These are phyloP conservation scores for Glonium stellatum DNA, from an alignment of 495 filamentous ascomycete species.

Conservation along the genomic window DNA sequence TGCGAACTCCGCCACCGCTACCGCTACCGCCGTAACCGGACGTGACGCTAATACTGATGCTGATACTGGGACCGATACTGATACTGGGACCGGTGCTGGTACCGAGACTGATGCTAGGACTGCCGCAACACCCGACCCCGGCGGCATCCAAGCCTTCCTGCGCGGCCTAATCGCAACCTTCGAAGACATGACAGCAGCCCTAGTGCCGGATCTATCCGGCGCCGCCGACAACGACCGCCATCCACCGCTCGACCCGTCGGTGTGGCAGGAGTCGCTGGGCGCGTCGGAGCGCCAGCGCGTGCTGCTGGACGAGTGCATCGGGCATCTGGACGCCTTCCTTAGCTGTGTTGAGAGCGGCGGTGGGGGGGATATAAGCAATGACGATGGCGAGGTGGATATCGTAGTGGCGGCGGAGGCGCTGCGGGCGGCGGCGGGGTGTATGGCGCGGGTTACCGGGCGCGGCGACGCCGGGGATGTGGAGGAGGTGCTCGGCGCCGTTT, in stretches of 20 bases:
- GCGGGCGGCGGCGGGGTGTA: conserved; percentile 68
- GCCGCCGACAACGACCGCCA: conserved; percentile 4
- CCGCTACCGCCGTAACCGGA: too few relatives aligned
- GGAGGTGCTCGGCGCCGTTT: conserved; percentile 92
- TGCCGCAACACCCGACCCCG: conserved; percentile 44
- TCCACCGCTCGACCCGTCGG: conserved; percentile 40
- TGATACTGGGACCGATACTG: too few relatives aligned
- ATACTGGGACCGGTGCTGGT: too few relatives aligned
- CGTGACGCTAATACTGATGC: too few relatives aligned
- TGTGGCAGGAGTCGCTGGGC: conserved; percentile 77
- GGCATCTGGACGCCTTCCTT: conserved; percentile 65
- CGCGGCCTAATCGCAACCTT: conserved; percentile 62
- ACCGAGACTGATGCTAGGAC: too few relatives aligned
- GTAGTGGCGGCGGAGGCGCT: conserved; percentile 89
- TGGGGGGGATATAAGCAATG: conserved; percentile 33
- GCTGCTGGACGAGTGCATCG: conserved; percentile 64
- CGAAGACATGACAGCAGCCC: conserved; percentile 59
- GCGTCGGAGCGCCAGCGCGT: conserved; percentile 84
- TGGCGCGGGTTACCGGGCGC: conserved; percentile 81
- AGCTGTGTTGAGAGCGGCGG: conserved; percentile 13
- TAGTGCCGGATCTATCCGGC: conserved; percentile 28
- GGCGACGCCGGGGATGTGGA: conserved; percentile 89
- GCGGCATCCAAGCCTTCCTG: conserved; percentile 62
- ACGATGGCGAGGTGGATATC: conserved; percentile 58
- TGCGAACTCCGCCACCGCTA: too few relatives aligned